phyloP scores from a whole-genome alignment of 192 early-diverging fungal species.

The Backusella psychrophila region DNA sequence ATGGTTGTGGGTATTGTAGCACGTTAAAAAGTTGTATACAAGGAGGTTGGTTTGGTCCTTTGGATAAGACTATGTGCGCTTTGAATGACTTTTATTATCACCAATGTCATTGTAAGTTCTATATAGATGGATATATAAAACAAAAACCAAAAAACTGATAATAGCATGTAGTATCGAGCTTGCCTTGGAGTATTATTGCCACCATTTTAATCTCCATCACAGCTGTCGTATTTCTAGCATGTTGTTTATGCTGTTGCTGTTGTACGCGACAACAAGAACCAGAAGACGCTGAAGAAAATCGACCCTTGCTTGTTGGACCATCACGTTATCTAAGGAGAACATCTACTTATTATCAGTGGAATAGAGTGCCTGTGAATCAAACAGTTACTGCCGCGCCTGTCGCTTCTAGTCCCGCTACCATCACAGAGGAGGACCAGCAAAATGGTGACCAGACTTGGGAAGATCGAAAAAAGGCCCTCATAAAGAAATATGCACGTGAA shows the following conservation, averaged over 20 bases:
- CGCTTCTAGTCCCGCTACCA: background rate
- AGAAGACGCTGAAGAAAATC: constrained; percentile 8
- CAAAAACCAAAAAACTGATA: background rate
- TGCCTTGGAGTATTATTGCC: background rate
- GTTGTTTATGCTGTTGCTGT: background rate
- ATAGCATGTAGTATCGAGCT: background rate
- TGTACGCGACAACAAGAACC: background rate
- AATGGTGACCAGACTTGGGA: constrained; percentile 7
- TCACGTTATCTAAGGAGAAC: background rate
- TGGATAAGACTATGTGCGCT: background rate
- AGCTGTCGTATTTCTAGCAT: background rate
- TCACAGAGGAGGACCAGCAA: background rate
- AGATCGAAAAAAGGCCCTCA: constrained; percentile 7
- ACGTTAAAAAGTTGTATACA: constrained; percentile 1
- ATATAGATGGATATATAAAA: background rate
- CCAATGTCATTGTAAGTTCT: constrained; percentile 12
- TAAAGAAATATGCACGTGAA: constrained; percentile 22
- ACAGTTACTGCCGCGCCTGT: background rate
- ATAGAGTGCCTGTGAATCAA: constrained; percentile 2
- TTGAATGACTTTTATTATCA: constrained; percentile 13
- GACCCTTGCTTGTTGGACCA: background rate
- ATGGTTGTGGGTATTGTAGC: constrained; percentile 18
- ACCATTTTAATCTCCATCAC: background rate
- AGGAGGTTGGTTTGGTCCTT: constrained; percentile 12
- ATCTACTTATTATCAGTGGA: constrained; percentile 19